Percentiles rank a stretch among this genome's conserved stretches.
These are phyloP conservation scores for Flaveria floridana DNA, from an alignment of 140 eudicot species.

Conservation along the genomic window DNA sequence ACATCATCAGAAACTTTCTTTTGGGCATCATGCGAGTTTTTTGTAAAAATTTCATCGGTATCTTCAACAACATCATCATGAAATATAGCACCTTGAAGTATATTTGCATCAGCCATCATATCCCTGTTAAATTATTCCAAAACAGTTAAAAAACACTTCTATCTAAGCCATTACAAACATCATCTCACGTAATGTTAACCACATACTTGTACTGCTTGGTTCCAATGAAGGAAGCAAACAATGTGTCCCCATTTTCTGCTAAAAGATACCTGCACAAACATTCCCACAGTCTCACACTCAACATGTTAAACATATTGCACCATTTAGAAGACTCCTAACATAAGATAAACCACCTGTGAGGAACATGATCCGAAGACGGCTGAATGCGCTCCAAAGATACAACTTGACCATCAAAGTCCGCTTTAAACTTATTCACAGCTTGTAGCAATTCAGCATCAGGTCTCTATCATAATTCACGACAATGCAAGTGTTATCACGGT, in stretches of 20 bases:
- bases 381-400: constrained; percentile 88
- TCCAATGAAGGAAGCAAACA: constrained; percentile 94
- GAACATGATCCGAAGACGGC: constrained; percentile 96
- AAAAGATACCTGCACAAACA: constrained; percentile 61
- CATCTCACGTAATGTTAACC: constrained; percentile 1
- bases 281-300: neutral
- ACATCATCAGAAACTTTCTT: constrained; percentile 41
- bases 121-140: constrained; percentile 56
- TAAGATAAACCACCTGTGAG: constrained; percentile 63
- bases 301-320: neutral
- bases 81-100: constrained; percentile 98
- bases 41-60: constrained; percentile 33
- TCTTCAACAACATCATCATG: constrained; percentile 61
- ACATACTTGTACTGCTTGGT: constrained; percentile 96
- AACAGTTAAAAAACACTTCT: neutral
- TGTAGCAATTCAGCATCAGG: constrained; percentile 85
- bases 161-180: constrained; percentile 9
- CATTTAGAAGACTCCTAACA: neutral
- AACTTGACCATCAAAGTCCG: constrained; percentile 90
- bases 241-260: constrained; percentile 95
- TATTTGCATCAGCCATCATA: constrained; percentile 95
- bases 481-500: neutral
- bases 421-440: constrained; percentile 87
- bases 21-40: constrained; percentile 41
- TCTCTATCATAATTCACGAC: constrained; percentile 49